Evolutionary conservation across 169 alveolate species (phyloP).

Genomic region (Babesia sp.): DNA sequence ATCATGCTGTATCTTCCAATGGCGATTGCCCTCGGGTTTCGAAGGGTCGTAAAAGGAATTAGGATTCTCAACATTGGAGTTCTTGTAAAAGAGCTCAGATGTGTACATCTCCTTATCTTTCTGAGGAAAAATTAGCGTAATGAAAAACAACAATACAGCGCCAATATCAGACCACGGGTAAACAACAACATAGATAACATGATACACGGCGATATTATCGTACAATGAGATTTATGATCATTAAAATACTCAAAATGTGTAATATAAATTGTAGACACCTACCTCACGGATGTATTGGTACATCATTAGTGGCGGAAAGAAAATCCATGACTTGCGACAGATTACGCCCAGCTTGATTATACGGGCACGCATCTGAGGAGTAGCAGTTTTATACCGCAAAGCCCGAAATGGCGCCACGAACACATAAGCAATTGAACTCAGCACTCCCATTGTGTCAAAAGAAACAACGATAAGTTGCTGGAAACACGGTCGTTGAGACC

Average conservation of each 20-base stretch:
- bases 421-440: slow-evolving; percentile 27
- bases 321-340: slow-evolving; percentile 66
- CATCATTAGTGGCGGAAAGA: slow-evolving; percentile 80
- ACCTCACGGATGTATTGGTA: slow-evolving; percentile 85
- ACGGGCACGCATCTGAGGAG: slow-evolving; percentile 44
- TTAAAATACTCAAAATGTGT: too few species aligned
- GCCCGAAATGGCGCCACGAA: slow-evolving; percentile 46
- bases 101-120: slow-evolving; percentile 72
- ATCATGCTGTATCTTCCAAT: slow-evolving; percentile 77
- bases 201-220: background rate
- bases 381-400: slow-evolving; percentile 56
- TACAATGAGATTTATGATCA: too few species aligned
- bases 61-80: slow-evolving; percentile 45
- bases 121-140: slow-evolving; percentile 14
- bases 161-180: too few species aligned
- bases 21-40: slow-evolving; percentile 53
- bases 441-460: slow-evolving; percentile 41
- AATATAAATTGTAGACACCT: too few species aligned
- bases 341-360: slow-evolving; percentile 60
- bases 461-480: slow-evolving; percentile 30
- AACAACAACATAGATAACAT: background rate
- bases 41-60: slow-evolving; percentile 64
- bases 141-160: background rate
- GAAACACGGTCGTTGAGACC: background rate
- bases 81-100: slow-evolving; percentile 72